Evolutionary conservation across 148 eudicot species (phyloP).

Genomic region (Mesembryanthemum crystallinum): DNA sequence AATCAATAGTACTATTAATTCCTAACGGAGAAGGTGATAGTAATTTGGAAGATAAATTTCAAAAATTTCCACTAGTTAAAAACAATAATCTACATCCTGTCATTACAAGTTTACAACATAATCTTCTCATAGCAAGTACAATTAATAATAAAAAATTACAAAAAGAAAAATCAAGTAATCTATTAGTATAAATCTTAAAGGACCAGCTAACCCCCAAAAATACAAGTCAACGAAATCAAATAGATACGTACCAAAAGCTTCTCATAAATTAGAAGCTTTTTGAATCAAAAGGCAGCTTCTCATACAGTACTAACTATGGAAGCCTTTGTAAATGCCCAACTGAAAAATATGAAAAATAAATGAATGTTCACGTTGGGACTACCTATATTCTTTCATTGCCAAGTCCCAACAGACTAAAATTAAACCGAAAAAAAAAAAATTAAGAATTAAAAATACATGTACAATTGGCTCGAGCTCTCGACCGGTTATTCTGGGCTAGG

Average conservation of each 20-base stretch:
- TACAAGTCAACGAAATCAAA: slow-evolving; percentile 3
- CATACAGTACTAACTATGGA: slow-evolving; percentile 29
- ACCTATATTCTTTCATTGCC: neutral
- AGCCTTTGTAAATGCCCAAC: slow-evolving; percentile 32
- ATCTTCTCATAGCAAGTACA: slow-evolving; percentile 4
- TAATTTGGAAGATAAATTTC: neutral
- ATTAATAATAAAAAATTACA: neutral
- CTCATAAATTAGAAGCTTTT: slow-evolving; percentile 33
- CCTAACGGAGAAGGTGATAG: neutral
- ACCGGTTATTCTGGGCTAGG: slow-evolving; percentile 19
- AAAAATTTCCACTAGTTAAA: neutral
- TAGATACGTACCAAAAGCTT: slow-evolving; percentile 11
- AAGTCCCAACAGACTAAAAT: neutral
- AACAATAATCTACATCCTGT: slow-evolving; percentile 9
- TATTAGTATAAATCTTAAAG: slow-evolving; percentile 4
- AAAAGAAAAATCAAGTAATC: slow-evolving; percentile 8
- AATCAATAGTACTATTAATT: too few relatives aligned
- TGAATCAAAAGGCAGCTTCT: slow-evolving; percentile 41
- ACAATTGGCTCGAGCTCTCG: slow-evolving; percentile 46
- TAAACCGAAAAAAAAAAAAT: neutral
- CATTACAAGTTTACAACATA: slow-evolving; percentile 17
- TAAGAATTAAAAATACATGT: slow-evolving; percentile 36
- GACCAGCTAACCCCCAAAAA: slow-evolving; percentile 14
- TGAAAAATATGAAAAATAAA: neutral
- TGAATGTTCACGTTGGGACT: slow-evolving; percentile 11